phyloP scores from a whole-genome alignment of 106 monocot species.

The Triglochin maritima region DNA sequence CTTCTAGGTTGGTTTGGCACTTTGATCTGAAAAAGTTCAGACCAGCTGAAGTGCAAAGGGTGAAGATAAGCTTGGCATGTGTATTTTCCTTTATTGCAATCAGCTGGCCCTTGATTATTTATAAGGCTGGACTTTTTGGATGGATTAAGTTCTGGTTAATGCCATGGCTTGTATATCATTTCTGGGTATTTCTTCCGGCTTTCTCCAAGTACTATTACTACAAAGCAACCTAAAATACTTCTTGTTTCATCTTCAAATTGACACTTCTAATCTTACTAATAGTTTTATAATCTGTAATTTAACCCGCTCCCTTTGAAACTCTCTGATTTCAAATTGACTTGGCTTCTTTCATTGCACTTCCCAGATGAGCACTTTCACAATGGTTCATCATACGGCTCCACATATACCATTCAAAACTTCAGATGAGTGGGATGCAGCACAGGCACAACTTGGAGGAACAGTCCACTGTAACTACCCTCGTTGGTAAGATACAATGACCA shows the following conservation, averaged over 20 bases:
- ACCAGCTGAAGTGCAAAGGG: constrained; percentile 69
- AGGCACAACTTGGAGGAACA: constrained; percentile 83
- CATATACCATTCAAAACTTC: constrained; percentile 89
- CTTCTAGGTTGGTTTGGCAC: constrained; percentile 60
- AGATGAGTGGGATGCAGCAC: constrained; percentile 83
- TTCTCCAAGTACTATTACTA: neutral
- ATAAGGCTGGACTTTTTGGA: constrained; percentile 62
- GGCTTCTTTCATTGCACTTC: constrained; percentile 1
- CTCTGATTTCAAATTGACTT: neutral
- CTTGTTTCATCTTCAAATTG: neutral
- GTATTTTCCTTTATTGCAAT: constrained; percentile 82
- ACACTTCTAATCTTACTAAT: neutral
- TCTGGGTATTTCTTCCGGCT: constrained; percentile 54
- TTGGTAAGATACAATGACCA: constrained; percentile 33
- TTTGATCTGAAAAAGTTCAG: constrained; percentile 87
- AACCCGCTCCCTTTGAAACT: neutral
- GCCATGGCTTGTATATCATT: constrained; percentile 89
- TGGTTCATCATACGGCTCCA: constrained; percentile 98
- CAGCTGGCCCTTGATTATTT: constrained; percentile 84
- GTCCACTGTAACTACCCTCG: constrained; percentile 85
- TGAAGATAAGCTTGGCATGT: constrained; percentile 89
- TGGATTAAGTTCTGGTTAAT: constrained; percentile 98
- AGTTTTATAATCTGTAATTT: neutral
- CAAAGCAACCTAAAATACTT: neutral
- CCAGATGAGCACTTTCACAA: constrained; percentile 97